Evolutionary conservation across 805 yeast genomes (phyloP).

Genomic region (Candida ovalis): DNA sequence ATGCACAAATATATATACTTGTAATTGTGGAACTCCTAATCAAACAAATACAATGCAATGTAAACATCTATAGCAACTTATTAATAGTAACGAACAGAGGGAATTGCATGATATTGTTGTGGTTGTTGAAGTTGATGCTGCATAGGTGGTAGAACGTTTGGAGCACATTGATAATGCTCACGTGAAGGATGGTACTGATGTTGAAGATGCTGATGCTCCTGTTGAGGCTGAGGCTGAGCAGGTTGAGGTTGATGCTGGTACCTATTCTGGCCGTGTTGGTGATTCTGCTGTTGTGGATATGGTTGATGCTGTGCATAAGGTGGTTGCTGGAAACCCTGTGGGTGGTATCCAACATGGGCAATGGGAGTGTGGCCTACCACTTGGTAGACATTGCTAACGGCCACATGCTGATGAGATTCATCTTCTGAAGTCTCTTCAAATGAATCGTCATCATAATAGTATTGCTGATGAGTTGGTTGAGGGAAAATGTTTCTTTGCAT

Average conservation of each 20-base stretch:
- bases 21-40: not conserved
- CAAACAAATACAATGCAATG: not conserved
- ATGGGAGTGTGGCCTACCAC: not conserved
- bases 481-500: constrained; percentile 12
- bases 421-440: not conserved
- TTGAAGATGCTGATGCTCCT: not conserved
- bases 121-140: constrained; percentile 10
- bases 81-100: constrained; percentile 7
- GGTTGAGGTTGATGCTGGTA: constrained; percentile 2
- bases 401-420: not conserved
- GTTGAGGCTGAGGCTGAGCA: not conserved
- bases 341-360: not conserved
- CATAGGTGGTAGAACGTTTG: constrained; percentile 12
- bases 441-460: not conserved
- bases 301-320: not conserved
- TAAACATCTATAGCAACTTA: not conserved
- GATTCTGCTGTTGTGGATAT: constrained; percentile 6
- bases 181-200: not conserved
- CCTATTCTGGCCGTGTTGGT: constrained; percentile 3
- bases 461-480: not conserved
- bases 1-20: no score
- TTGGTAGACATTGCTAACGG: not conserved
- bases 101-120: constrained; percentile 4
- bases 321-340: not conserved
- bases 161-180: constrained; percentile 2